These are phyloP conservation scores for Pseudozyma flocculosa DNA, from an alignment of 1,284 basidiomycete genomes.

Conservation along the genomic window DNA sequence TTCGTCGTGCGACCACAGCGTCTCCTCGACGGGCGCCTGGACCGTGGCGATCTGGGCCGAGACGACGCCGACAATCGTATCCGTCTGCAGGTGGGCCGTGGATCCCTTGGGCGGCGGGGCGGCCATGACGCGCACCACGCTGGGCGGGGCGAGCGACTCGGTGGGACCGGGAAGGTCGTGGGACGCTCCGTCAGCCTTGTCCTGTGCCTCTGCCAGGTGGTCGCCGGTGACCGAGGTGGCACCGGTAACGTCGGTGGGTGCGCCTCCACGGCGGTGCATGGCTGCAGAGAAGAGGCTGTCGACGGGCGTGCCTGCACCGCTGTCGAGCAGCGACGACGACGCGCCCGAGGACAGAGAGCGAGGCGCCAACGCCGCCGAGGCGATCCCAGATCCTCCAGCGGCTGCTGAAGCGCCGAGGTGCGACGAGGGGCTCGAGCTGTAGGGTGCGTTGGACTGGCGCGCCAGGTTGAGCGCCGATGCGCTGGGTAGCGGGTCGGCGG, in stretches of 20 bases:
- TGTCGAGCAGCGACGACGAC: background rate
- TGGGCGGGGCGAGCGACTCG: constrained; percentile 20
- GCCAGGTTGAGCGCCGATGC: constrained; percentile 2
- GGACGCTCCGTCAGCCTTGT: background rate
- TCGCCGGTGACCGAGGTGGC: background rate
- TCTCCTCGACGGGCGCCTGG: constrained; percentile 8
- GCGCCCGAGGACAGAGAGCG: background rate
- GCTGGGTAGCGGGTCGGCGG: constrained; percentile 16
- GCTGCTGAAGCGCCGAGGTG: constrained; percentile 2
- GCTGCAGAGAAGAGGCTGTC: constrained; percentile 14
- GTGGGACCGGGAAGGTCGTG: constrained; percentile 40
- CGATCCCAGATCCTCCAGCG: constrained; percentile 1
- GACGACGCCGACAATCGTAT: constrained; percentile 46
- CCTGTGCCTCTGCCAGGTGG: background rate
- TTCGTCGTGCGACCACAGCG: constrained; percentile 4
- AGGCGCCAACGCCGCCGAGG: background rate
- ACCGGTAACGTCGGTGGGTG: background rate
- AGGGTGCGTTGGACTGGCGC: background rate
- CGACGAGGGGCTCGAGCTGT: constrained; percentile 3
- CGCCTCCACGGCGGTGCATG: background rate
- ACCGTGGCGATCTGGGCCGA: constrained; percentile 29
- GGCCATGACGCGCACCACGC: constrained; percentile 34
- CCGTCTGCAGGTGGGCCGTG: constrained; percentile 14
- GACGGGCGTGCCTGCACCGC: background rate
- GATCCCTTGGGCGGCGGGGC: constrained; percentile 21